Conservation (phyloP, 495 filamentous ascomycete species). For the Parachaetomium inaequale region DNA sequence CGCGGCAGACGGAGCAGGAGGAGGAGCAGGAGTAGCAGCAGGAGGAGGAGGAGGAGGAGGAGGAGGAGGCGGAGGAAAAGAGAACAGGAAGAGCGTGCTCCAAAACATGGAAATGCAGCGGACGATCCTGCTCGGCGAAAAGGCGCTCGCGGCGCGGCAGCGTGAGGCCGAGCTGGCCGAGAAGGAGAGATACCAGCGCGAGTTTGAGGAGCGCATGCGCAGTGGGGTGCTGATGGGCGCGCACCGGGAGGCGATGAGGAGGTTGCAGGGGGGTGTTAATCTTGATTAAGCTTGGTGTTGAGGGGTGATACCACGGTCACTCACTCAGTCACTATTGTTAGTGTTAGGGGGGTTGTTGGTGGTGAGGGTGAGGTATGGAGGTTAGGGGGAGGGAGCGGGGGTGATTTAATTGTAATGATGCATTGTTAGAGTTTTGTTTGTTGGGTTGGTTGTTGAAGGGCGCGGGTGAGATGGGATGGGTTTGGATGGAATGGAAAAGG, state of each 20-base stretch:
- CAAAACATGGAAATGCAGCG: conserved; percentile 45
- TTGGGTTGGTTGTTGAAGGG: too few relatives aligned
- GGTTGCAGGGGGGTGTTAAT: conserved; percentile 74
- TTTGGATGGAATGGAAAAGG: not conserved
- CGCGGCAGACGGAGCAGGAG: too few relatives aligned
- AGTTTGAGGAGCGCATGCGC: conserved; percentile 72
- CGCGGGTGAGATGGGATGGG: too few relatives aligned
- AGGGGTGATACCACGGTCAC: not conserved
- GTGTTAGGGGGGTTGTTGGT: not conserved
- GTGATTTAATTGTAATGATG: not conserved
- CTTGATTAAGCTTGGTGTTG: conserved; percentile 10
- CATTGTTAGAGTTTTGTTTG: not conserved
- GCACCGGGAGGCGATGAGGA: conserved; percentile 77
- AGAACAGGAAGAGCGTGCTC: too few relatives aligned
- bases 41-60: too few relatives aligned
- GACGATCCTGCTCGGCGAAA: conserved; percentile 40
- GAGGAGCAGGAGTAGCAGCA: too few relatives aligned
- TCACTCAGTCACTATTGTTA: too few relatives aligned
- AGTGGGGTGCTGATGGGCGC: conserved; percentile 69
- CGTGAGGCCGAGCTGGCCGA: conserved; percentile 42
- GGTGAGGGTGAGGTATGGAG: not conserved
- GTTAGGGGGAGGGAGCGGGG: not conserved
- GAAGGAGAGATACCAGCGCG: conserved; percentile 47
- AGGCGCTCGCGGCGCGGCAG: conserved; percentile 47
- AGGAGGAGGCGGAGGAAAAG: too few relatives aligned